Evolutionary conservation across 805 yeast species (phyloP).

Genomic region (Yarrowia sp.): DNA sequence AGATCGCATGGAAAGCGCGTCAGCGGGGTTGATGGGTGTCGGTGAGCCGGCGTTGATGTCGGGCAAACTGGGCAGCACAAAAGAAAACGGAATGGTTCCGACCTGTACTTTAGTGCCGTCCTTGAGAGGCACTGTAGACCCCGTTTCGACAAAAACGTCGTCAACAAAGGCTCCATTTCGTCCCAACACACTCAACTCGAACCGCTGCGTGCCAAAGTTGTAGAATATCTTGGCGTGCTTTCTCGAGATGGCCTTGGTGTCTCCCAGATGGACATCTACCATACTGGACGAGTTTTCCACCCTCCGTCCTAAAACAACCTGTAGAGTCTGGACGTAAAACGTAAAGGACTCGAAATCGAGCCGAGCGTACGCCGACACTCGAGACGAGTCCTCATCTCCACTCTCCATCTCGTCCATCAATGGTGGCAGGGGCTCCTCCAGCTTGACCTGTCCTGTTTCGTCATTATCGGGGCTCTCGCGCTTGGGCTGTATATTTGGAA

Average conservation of each 20-base stretch:
- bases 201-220: conserved; percentile 93
- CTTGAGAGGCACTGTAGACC: conserved; percentile 81
- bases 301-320: conserved; percentile 87
- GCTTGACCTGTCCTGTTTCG: neutral
- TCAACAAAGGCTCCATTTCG: conserved; percentile 97
- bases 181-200: conserved; percentile 88
- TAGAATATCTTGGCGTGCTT: conserved; percentile 94
- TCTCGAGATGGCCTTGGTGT: conserved; percentile 89
- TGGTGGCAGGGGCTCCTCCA: conserved; percentile 21
- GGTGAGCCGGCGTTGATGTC: neutral
- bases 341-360: conserved; percentile 90
- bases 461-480: conserved; percentile 18
- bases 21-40: conserved; percentile 20
- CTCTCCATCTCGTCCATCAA: conserved; percentile 12
- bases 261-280: conserved; percentile 87
- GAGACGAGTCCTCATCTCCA: conserved; percentile 33
- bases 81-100: conserved; percentile 86
- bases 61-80: conserved; percentile 67
- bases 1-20: conserved; percentile 18
- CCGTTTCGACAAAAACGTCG: conserved; percentile 83
- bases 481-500: conserved; percentile 23
- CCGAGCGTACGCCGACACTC: conserved; percentile 47
- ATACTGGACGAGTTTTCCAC: conserved; percentile 58
- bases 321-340: conserved; percentile 93
- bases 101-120: conserved; percentile 79